Evolutionary conservation across 371 early-diverging fungal species (phyloP), one percentile per base, ranked within the genome.

Genomic region (Chytridium lagenaria): DNA sequence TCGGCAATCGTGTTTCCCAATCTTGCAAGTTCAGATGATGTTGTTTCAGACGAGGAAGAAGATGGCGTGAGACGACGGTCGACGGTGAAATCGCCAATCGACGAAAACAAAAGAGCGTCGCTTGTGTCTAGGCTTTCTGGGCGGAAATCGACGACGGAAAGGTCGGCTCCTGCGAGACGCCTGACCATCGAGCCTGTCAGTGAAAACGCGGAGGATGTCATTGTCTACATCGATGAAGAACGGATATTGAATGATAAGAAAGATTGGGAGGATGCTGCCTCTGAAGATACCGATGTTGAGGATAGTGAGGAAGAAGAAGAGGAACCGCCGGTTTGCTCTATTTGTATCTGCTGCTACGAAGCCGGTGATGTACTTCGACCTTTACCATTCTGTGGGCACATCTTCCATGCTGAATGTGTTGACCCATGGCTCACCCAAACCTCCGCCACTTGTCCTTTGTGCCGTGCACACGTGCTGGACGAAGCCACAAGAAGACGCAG

Each of bases 331-430:
- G 37, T 50, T 19, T 67, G 67, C 49, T 49, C 50, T 15, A 67
- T 67, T 31, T 67, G 67, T 49, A 40, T 67, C 15, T 26, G 30
- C 10, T 5, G 26, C 28, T 67, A 49, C 31, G 49, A 37, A 40
- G 44, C 23, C 26, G 31, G 31, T 28, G 50, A 49, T 36, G 44
- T 23, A 19, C 49, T 67, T 15, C 67, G 38, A 15, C 33, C 44
- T 2, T 28, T 67, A 2, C 67, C 50, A 15, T 40, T 40, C 44
- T 67, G 67, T 37, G 33, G 33, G 26, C 67, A 67, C 33, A 40
- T 28, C 26, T 67, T 44, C 28, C 67, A 67, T 44, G 23, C 67
- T 23, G 67, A 44, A 37, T 67, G 67, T 37, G 44, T 67, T 16
- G 67, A 44, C 28, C 50, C 50, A 2, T 67, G 67, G 67, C 22